Base-by-base conservation (phyloP, 164 flowering plant species). In the Tetracentron sinense region DNA sequence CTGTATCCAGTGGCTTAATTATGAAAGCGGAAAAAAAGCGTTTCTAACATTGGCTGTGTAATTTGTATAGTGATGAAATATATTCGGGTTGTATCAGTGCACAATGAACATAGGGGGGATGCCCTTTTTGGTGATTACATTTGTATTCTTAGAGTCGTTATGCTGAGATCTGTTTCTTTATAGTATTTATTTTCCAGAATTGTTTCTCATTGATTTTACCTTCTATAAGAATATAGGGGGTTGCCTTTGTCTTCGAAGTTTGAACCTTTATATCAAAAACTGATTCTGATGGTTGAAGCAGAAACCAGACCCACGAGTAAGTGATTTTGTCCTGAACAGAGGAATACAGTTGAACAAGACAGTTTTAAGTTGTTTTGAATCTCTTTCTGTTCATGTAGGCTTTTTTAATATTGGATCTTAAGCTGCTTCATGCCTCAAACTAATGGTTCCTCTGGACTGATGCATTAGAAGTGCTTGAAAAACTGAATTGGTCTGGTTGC, bases 21-120 rank as follows among this genome's bases (percentile, higher is more conserved):
- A 28, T 33, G 42, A 63, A 65, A 30, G 58, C 33, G 21, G 55
- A 64, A 53, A 26, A 19, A 54, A 27, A 64, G 60, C 55, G 52
- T 62, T 66, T 67, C 83, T 84, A 81, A 84, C 83, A 30, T 58
- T 55, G 68, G 68, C 56, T 67, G 53, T 75, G 78, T 72, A 75
- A 60, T 77, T 62, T 79, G 83, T 80, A 80, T 73, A 79, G 82
- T 64, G 47, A 64, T 64, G n/a, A 20, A 60, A 51, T 38, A 30
- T 33, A 35, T 53, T 56, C 56, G 54, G 60, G 42, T 60, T 72
- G 69, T 64, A 60, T n/a, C n/a, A n/a, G n/a, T n/a, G n/a, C n/a
- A 20, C 58, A 62, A 12, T 19, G 26, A 23, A 31, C 14, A 4
- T 31, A 31, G 33, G 38, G 72, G 17, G n/a, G 31, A n/a, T n/a